Evolutionary conservation across 2,329 filamentous ascomycete species (phyloP).

Genomic region (Talaromyces pinophilus): DNA sequence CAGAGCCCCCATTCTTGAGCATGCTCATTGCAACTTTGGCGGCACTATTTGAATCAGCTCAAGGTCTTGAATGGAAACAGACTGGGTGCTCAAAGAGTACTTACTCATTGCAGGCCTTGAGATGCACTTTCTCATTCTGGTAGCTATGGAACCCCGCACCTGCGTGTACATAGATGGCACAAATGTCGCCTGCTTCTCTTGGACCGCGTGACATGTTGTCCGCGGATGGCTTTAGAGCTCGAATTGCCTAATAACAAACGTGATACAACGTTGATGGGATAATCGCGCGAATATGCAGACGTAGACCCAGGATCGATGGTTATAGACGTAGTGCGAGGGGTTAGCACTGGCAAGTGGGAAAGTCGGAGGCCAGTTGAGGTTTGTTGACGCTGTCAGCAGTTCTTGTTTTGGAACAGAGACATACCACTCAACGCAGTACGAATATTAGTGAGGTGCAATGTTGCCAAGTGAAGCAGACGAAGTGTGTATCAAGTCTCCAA

Average conservation of each 20-base stretch:
- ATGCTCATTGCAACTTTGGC: slow-evolving; percentile 81
- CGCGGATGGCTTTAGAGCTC: not conserved
- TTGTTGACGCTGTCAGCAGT: not conserved
- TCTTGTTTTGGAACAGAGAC: slow-evolving; percentile 2
- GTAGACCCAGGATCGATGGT: not conserved
- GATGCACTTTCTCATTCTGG: slow-evolving; percentile 79
- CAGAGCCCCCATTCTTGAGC: slow-evolving; percentile 73
- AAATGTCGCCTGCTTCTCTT: slow-evolving; percentile 51
- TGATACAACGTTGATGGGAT: not conserved
- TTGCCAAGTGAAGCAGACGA: not conserved
- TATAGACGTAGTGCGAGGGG: not conserved
- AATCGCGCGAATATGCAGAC: not conserved
- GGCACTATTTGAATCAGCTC: slow-evolving; percentile 58
- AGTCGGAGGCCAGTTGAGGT: not conserved
- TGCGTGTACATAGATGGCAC: slow-evolving; percentile 91
- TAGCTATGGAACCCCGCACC: slow-evolving; percentile 91
- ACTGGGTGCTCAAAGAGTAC: slow-evolving; percentile 38
- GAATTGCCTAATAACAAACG: not conserved
- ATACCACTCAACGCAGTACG: not conserved
- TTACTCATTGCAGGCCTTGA: slow-evolving; percentile 85
- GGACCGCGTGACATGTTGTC: slow-evolving; percentile 32
- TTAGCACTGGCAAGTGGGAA: not conserved
- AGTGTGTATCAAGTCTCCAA: not conserved
- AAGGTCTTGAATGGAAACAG: slow-evolving; percentile 1
- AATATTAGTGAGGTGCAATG: not conserved